Conservation (phyloP, 2,329 filamentous ascomycete genomes). For the Botrytis squamosa region DNA sequence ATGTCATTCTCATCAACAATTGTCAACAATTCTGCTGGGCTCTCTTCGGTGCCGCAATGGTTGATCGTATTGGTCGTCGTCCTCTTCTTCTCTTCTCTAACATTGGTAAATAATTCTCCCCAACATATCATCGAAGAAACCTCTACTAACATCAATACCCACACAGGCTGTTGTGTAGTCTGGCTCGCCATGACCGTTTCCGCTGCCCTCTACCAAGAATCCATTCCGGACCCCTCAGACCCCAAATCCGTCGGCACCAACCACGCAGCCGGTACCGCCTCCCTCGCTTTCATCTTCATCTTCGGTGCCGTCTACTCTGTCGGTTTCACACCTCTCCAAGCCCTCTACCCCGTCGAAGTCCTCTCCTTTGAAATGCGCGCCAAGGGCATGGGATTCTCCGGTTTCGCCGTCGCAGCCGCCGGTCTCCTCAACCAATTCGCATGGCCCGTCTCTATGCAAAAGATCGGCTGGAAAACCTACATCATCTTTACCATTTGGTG, state of each 20-base stretch:
- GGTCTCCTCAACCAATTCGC: constrained; percentile 49
- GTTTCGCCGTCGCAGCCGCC: constrained; percentile 44
- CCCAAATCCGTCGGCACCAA: constrained; percentile 29
- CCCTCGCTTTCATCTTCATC: constrained; percentile 54
- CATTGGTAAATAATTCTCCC: constrained; percentile 34
- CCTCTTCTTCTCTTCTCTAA: constrained; percentile 54
- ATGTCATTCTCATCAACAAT: constrained; percentile 55
- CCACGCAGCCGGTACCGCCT: constrained; percentile 42
- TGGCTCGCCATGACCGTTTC: constrained; percentile 52
- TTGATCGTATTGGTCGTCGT: constrained; percentile 57
- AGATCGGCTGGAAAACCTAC: constrained; percentile 55
- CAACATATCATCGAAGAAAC: neutral
- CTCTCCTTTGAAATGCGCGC: constrained; percentile 54
- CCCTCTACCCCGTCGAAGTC: constrained; percentile 54
- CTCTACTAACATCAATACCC: neutral
- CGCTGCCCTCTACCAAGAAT: constrained; percentile 33
- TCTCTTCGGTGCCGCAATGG: constrained; percentile 54
- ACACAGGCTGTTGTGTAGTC: constrained; percentile 44
- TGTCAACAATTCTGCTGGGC: constrained; percentile 56
- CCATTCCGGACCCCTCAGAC: constrained; percentile 26
- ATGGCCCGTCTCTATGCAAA: constrained; percentile 48
- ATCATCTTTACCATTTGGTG: constrained; percentile 51
- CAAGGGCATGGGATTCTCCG: constrained; percentile 53
- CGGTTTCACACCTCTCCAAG: constrained; percentile 46
- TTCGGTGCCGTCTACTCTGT: constrained; percentile 54